Evolutionary conservation across 2,329 filamentous ascomycete genomes (phyloP).

Genomic region (Aquanectria penicillioides): DNA sequence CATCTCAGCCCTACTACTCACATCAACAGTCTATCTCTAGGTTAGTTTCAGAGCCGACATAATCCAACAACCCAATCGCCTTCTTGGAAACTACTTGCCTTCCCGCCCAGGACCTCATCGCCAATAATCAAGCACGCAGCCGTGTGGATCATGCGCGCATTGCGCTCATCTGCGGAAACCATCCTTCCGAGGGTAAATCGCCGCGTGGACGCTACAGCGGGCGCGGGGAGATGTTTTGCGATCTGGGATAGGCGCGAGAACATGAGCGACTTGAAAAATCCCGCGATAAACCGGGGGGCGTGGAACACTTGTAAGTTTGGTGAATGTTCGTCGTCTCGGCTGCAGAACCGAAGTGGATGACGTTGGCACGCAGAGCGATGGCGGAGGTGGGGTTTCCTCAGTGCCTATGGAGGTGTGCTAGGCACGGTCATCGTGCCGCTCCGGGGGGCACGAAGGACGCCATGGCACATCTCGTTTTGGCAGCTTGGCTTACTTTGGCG

Average conservation of each 20-base stretch:
- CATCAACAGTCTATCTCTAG: conserved; percentile 50
- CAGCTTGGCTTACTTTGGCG: conserved; percentile 7
- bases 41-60: conserved; percentile 25
- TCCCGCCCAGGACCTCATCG: conserved; percentile 95
- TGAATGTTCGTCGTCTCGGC: background rate
- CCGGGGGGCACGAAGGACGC: background rate
- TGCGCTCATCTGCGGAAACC: conserved; percentile 61
- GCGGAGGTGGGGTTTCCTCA: conserved; percentile 20
- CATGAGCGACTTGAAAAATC: conserved; percentile 61
- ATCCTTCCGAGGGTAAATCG: conserved; percentile 49
- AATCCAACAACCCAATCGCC: background rate
- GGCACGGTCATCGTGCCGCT: conserved; percentile 1
- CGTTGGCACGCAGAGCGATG: conserved; percentile 16
- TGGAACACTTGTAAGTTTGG: background rate
- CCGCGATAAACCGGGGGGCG: conserved; percentile 6
- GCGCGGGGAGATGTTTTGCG: conserved; percentile 70
- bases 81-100: conserved; percentile 63
- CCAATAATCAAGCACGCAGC: conserved; percentile 95
- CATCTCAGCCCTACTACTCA: conserved; percentile 39
- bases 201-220: conserved; percentile 47
- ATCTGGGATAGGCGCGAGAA: conserved; percentile 80
- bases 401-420: too few species aligned
- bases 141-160: conserved; percentile 79
- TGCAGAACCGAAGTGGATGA: conserved; percentile 12
- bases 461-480: too few species aligned